Evolutionary conservation across 2,329 filamentous ascomycete genomes (phyloP).

Genomic region (Pestalotiopsis sp.): DNA sequence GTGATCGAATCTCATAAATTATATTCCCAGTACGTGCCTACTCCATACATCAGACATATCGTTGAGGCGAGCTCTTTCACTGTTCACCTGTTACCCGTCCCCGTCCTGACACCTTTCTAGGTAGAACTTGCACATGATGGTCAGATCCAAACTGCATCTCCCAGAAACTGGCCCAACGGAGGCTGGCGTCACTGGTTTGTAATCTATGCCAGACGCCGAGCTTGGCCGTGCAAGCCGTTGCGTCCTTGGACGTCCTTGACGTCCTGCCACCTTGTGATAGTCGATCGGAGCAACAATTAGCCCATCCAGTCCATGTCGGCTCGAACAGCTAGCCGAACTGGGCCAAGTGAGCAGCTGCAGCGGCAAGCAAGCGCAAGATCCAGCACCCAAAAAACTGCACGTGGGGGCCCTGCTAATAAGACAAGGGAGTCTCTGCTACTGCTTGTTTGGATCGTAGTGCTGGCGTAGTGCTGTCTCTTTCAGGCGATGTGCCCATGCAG

Average conservation of each 20-base stretch:
- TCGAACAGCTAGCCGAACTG: background rate
- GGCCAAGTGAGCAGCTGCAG: background rate
- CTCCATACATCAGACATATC: too few relatives aligned
- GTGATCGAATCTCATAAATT: too few relatives aligned
- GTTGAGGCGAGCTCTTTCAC: too few relatives aligned
- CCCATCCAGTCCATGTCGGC: background rate
- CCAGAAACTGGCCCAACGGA: background rate
- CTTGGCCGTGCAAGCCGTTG: background rate
- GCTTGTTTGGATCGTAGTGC: background rate
- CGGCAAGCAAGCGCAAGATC: background rate
- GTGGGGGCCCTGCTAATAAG: background rate
- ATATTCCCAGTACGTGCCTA: too few relatives aligned
- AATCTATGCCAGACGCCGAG: background rate
- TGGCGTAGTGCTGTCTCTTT: background rate
- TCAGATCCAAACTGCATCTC: background rate
- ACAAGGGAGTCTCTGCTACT: background rate
- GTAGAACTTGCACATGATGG: background rate
- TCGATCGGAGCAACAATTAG: conserved; percentile 1
- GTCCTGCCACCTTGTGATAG: background rate
- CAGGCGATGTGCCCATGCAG: background rate
- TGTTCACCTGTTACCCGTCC: too few relatives aligned
- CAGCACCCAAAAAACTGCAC: background rate
- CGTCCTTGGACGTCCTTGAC: background rate
- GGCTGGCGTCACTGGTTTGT: background rate
- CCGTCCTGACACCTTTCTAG: too few relatives aligned